Evolutionary conservation across 2,329 filamentous ascomycete species (phyloP).

Genomic region (Aspergillus sp.): DNA sequence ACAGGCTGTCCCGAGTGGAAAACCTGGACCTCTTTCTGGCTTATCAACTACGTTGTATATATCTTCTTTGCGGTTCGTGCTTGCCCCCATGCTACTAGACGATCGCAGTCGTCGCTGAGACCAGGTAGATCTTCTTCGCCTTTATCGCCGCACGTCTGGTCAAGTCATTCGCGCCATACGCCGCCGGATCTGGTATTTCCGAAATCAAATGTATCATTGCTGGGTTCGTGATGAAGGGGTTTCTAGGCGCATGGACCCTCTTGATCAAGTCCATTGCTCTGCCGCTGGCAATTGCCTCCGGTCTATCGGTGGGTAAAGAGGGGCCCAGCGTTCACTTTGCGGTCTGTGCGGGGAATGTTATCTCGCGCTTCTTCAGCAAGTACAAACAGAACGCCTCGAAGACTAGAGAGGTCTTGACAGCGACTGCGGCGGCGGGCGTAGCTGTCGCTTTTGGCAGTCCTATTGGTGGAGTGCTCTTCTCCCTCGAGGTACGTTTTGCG

Average conservation of each 20-base stretch:
- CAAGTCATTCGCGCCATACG: constrained; percentile 90
- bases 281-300: constrained; percentile 88
- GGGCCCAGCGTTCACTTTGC: constrained; percentile 99
- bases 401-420: constrained; percentile 90
- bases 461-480: constrained; percentile 95
- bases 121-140: constrained; percentile 68
- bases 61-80: constrained; percentile 72
- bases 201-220: constrained; percentile 99
- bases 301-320: constrained; percentile 93
- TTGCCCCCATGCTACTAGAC: not conserved
- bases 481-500: constrained; percentile 62
- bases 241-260: constrained; percentile 86
- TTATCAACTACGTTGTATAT: constrained; percentile 84
- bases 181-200: constrained; percentile 92
- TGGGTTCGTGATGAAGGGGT: constrained; percentile 98
- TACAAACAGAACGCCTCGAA: constrained; percentile 91
- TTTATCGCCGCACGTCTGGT: constrained; percentile 80
- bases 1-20: constrained; percentile 84
- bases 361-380: constrained; percentile 88
- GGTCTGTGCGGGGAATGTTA: constrained; percentile 95
- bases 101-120: constrained; percentile 3
- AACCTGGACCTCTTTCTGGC: constrained; percentile 75
- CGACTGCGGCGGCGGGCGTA: constrained; percentile 90
- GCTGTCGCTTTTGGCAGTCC: constrained; percentile 96
- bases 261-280: constrained; percentile 91